Percentiles rank a stretch among this genome's conserved stretches.
These are phyloP conservation scores for Dalbergia oliveri DNA, from an alignment of 306 rosid species.

Conservation along the genomic window DNA sequence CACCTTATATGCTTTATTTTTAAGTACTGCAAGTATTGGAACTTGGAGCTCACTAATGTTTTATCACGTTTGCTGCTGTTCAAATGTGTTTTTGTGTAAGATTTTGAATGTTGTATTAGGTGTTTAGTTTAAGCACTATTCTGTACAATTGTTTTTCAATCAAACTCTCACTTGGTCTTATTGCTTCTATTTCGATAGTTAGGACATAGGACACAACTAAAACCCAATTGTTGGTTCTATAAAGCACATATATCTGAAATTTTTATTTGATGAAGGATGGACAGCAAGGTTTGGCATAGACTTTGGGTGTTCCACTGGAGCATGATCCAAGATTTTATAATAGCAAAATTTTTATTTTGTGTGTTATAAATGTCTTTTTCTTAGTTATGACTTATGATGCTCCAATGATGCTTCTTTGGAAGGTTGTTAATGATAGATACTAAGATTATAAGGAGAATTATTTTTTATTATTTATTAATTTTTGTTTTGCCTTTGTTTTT, in stretches of 20 bases:
- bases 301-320: not conserved
- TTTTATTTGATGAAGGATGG: conserved; percentile 30
- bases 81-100: conserved; percentile 29
- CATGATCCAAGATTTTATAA: conserved; percentile 11
- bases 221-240: conserved; percentile 21
- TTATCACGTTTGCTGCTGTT: conserved; percentile 15
- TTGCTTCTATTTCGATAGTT: conserved; percentile 12
- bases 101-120: conserved; percentile 8
- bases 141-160: not conserved
- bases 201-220: conserved; percentile 4
- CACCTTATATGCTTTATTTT: not conserved
- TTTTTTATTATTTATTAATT: not conserved
- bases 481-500: not conserved
- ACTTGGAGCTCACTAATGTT: conserved; percentile 26
- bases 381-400: conserved; percentile 23
- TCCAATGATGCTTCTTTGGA: conserved; percentile 30
- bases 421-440: conserved; percentile 12
- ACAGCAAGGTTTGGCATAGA: conserved; percentile 16
- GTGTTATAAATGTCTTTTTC: conserved; percentile 34
- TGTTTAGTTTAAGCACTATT: conserved; percentile 22
- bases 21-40: conserved; percentile 22
- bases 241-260: conserved; percentile 1
- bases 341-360: conserved; percentile 2
- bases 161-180: conserved; percentile 4
- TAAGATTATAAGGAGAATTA: not conserved